Evolutionary conservation across 306 rosid genomes (phyloP), one percentile per base, ranked within the genome.

Genomic region (Vicia sativa): DNA sequence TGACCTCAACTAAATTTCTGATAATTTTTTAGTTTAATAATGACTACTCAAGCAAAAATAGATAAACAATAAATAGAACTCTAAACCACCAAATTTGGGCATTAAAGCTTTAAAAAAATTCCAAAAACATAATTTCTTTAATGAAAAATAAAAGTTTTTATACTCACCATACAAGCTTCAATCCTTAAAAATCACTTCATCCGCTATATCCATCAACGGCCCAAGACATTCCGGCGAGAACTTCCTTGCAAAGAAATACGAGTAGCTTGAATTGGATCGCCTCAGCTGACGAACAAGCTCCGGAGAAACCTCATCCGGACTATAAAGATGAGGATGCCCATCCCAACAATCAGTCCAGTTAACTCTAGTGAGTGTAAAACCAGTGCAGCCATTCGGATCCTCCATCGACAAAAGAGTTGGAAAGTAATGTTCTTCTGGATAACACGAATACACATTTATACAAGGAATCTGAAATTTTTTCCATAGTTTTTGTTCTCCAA

Each of bases 371-470:
- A 87, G 79, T 4, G 90, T 87, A 64, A 77, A 87, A 15, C 84
- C 80, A 63, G 80, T 79, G 29, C 88, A 85, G 3, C 85, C 87
- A 3, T 77, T 11, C 1, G 81, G 80, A 19, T 88, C 95, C 68
- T 62, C 71, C 87, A 85, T 88, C 2, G 88, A 85, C 62, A 88
- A 13, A 0, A 85, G 80, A 8, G 91, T 88, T 0, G 95, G 95
- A 14, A 88, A 88, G 23, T 85, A 88, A 38, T 88, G 95, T 23
- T 88, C 95, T 44, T 85, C 95, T 0, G 90, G 90, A 67, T 87
- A 87, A 44, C 95, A 87, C 2, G 85, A 75, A 3, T 81, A 80
- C 23, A 56, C 68, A 3, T 76, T 76, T 37, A 74, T 4, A 54
- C 95, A 85, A 3, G 90, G 90, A 31, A 85, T 80, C 71, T 11